Evolutionary conservation across 768 basidiomycete species (phyloP).

Genomic region (Melanogaster broomeanus): DNA sequence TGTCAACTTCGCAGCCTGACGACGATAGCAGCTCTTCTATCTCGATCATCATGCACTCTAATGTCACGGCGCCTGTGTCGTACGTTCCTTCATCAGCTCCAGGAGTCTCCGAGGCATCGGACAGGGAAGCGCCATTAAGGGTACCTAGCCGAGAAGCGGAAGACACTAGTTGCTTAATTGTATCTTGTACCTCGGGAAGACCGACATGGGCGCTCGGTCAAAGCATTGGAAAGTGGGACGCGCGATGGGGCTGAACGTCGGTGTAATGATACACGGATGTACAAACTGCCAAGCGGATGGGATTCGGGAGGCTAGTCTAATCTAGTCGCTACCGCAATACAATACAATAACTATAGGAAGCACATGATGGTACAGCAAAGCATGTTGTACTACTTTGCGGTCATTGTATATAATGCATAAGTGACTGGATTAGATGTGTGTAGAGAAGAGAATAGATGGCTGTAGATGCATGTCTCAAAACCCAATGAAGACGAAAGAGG

Average conservation of each 20-base stretch:
- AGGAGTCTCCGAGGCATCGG: slow-evolving; percentile 4
- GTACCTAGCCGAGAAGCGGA: slow-evolving; percentile 52
- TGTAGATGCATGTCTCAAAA: slow-evolving; percentile 19
- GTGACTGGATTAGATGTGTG: slow-evolving; percentile 35
- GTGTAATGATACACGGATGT: slow-evolving; percentile 20
- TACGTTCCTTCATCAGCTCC: slow-evolving; percentile 39
- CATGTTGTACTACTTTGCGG: slow-evolving; percentile 21
- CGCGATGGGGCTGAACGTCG: slow-evolving; percentile 42
- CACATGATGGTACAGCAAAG: slow-evolving; percentile 37
- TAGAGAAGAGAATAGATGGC: slow-evolving; percentile 24
- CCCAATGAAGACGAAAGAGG: slow-evolving; percentile 11
- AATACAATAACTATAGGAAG: slow-evolving; percentile 32
- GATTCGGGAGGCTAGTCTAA: slow-evolving; percentile 28
- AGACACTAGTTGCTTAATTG: slow-evolving; percentile 51
- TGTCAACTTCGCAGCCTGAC: slow-evolving; percentile 4
- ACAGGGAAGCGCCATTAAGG: slow-evolving; percentile 36
- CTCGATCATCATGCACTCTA: slow-evolving; percentile 35
- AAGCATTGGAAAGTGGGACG: slow-evolving; percentile 43
- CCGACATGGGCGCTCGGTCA: slow-evolving; percentile 47
- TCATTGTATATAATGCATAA: slow-evolving; percentile 37
- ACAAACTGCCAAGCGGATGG: slow-evolving; percentile 42
- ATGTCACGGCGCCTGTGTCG: slow-evolving; percentile 48
- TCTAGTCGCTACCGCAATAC: slow-evolving; percentile 33
- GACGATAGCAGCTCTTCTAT: slow-evolving; percentile 15
- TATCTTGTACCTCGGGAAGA: slow-evolving; percentile 22